These are phyloP conservation scores for Penicillium paxilli DNA, from an alignment of 495 filamentous ascomycete species.

Conservation along the genomic window DNA sequence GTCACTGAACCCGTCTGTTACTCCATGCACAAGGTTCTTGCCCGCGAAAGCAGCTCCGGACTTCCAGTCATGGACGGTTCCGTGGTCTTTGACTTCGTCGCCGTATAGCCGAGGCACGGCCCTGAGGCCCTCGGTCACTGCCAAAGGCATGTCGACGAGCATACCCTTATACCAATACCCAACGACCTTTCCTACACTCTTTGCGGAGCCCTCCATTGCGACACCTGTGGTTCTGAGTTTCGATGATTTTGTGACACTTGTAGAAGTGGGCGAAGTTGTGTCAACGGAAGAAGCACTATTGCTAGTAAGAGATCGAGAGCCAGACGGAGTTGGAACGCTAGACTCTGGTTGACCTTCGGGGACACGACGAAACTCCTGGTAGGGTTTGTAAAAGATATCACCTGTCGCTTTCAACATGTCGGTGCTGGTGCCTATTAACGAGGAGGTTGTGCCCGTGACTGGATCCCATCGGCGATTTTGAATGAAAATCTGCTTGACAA, in stretches of 20 bases:
- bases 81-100: slow-evolving; percentile 46
- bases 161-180: slow-evolving; percentile 35
- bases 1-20: slow-evolving; percentile 73
- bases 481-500: slow-evolving; percentile 26
- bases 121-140: slow-evolving; percentile 78
- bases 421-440: slow-evolving; percentile 24
- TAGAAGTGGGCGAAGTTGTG: background rate
- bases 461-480: slow-evolving; percentile 44
- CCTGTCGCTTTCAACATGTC: slow-evolving; percentile 28
- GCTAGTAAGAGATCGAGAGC: background rate
- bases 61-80: slow-evolving; percentile 36
- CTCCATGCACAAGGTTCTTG: slow-evolving; percentile 66
- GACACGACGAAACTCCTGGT: slow-evolving; percentile 25
- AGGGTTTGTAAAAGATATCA: slow-evolving; percentile 35
- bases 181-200: slow-evolving; percentile 34
- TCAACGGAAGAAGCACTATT: background rate
- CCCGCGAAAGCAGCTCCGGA: slow-evolving; percentile 32
- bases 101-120: slow-evolving; percentile 81
- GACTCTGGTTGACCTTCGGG: background rate
- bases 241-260: background rate
- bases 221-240: slow-evolving; percentile 15
- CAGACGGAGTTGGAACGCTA: background rate
- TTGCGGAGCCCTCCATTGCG: slow-evolving; percentile 28
- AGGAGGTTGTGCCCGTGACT: slow-evolving; percentile 44
- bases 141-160: slow-evolving; percentile 66